phyloP scores from a whole-genome alignment of 306 rosid species.

The Trifolium fragiferum region DNA sequence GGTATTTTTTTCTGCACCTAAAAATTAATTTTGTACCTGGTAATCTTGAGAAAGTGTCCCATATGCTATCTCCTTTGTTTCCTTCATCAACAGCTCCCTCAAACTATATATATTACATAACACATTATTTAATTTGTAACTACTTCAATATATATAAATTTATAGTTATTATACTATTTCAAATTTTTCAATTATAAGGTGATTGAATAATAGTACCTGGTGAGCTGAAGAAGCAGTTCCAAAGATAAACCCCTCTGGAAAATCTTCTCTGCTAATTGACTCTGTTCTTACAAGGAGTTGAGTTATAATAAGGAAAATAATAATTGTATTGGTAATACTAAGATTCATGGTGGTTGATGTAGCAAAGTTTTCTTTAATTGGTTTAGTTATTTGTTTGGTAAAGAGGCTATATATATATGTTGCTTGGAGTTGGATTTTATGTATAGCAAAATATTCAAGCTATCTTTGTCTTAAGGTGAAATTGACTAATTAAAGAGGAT shows the following conservation, averaged over 20 bases:
- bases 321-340: neutral
- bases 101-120: constrained; percentile 62
- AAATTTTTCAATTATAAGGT: neutral
- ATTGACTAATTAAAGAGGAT: constrained; percentile 37
- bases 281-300: constrained; percentile 48
- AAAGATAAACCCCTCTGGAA: constrained; percentile 82
- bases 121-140: constrained; percentile 16
- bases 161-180: neutral
- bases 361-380: constrained; percentile 24
- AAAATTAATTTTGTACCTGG: constrained; percentile 57
- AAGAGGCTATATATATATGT: constrained; percentile 9
- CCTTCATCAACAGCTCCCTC: constrained; percentile 94
- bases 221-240: constrained; percentile 97
- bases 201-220: constrained; percentile 63
- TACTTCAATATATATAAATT: neutral
- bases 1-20: neutral
- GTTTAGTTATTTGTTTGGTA: neutral
- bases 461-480: constrained; percentile 51
- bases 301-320: constrained; percentile 46
- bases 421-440: constrained; percentile 38
- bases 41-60: constrained; percentile 78
- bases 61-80: constrained; percentile 82
- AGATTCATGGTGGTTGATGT: constrained; percentile 55
- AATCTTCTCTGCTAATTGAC: constrained; percentile 75
- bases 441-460: constrained; percentile 35